Base-by-base conservation (phyloP, 2,329 filamentous ascomycete species). In the Ambrosiella cleistominuta region DNA sequence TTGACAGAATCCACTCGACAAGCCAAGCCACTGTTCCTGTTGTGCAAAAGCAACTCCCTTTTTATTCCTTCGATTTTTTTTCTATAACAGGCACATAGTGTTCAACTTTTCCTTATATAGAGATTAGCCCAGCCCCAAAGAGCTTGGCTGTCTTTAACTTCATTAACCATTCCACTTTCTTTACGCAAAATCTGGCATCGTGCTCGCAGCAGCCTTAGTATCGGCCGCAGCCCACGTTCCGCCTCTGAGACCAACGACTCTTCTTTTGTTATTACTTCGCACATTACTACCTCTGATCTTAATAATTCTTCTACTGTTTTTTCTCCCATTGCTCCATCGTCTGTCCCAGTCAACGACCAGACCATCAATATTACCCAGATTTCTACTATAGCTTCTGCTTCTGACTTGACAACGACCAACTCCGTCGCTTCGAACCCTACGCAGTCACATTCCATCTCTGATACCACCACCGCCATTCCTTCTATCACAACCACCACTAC, bases 51-150 rank as follows among this genome's bases (percentile, higher is more conserved):
- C 44, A 11, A n/a, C 44, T 51, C 37, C 55, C 45, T 56, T 58
- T 44, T 59, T 39, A 19, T 50, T 47, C 17, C 47, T 55, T 42
- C 45, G 54, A 55, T 56, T 13, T 57, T 50, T 50, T 19, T 39
- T 51, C 44, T 49, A 49, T 52, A 53, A 17, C 58, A 36, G 50
- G 54, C 55, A 19, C 19, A 13, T 38, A 17, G 35, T 57, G 7
- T 56, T 50, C 42, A 52, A 13, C 58, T 57, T 60, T 61, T 57
- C 27, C 55, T 45, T 58, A 47, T 56, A 55, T 49, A 57, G 27
- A 50, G 19, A 39, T 35, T 57, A 39, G 39, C 51, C 59, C 55
- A 19, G 19, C 12, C 19, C 37, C 42, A 39, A 39, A 39, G 35
- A 55, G 44, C 51, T 57, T 13, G 56, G 44, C 56, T 57, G 51